Percentiles rank a stretch among this genome's conserved stretches.
These are phyloP conservation scores for Wickerhamomyces sp. DNA, from an alignment of 1,139 yeast genomes.

Conservation along the genomic window DNA sequence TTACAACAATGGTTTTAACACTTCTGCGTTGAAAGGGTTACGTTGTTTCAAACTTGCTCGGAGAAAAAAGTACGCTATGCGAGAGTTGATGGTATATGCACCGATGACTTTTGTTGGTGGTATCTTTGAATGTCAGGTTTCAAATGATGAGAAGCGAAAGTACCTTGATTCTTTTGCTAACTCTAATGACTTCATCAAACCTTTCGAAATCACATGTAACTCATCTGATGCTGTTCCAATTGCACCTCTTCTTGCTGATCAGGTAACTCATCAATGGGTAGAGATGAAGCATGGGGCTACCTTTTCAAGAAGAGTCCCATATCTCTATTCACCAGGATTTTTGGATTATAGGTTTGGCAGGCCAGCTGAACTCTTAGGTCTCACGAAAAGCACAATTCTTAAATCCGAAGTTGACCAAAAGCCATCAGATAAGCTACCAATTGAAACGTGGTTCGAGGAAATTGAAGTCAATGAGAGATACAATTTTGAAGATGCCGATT, in stretches of 20 bases:
- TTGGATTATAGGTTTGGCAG: slow-evolving; percentile 39
- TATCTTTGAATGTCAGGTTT: slow-evolving; percentile 47
- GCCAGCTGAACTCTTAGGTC: slow-evolving; percentile 28
- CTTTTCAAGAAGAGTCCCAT: slow-evolving; percentile 49
- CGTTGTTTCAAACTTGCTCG: slow-evolving; percentile 62
- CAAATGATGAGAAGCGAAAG: slow-evolving; percentile 24
- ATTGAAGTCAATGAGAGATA: slow-evolving; percentile 51
- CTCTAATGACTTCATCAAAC: slow-evolving; percentile 11
- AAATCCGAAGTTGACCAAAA: slow-evolving; percentile 12
- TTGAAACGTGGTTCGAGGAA: slow-evolving; percentile 41
- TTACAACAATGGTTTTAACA: slow-evolving; percentile 9
- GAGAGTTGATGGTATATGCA: slow-evolving; percentile 44
- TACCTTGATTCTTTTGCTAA: slow-evolving; percentile 27
- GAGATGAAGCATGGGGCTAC: slow-evolving; percentile 24
- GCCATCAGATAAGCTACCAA: slow-evolving; percentile 19
- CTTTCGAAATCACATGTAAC: slow-evolving; percentile 33
- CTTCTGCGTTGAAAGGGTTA: slow-evolving; percentile 27
- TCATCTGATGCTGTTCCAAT: slow-evolving; percentile 39
- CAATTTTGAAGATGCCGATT: slow-evolving; percentile 35
- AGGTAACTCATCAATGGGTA: slow-evolving; percentile 45
- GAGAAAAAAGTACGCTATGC: slow-evolving; percentile 49
- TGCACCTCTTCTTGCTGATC: slow-evolving; percentile 58
- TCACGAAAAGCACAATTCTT: slow-evolving; percentile 7
- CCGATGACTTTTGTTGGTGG: slow-evolving; percentile 68
- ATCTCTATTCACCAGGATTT: slow-evolving; percentile 45